Percentiles rank a stretch among this genome's conserved stretches.
phyloP scores from a whole-genome alignment of 352 stramenopile genomes.

The Nothophytophthora sp. region DNA sequence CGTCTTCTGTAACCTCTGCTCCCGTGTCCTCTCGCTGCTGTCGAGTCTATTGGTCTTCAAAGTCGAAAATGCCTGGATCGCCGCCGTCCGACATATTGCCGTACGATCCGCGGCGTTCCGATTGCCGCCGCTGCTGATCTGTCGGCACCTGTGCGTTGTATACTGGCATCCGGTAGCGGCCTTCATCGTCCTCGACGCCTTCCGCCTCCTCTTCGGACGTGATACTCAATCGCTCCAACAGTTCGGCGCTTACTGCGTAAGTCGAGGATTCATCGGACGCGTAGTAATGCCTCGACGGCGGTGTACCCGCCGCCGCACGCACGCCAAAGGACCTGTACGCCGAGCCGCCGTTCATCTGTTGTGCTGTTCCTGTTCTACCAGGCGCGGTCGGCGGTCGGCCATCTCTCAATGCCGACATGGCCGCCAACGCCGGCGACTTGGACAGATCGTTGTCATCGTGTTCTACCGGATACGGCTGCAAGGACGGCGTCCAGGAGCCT shows the following conservation, averaged over 20 bases:
- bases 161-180: conserved; percentile 25
- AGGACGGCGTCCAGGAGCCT: conserved; percentile 41
- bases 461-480: conserved; percentile 20
- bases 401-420: conserved; percentile 64
- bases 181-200: conserved; percentile 16
- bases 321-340: conserved; percentile 25
- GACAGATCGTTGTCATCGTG: conserved; percentile 72
- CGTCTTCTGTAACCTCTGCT: conserved; percentile 11
- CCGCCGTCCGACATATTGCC: conserved; percentile 43
- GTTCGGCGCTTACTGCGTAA: conserved; percentile 32
- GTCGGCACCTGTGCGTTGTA: conserved; percentile 18
- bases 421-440: conserved; percentile 62
- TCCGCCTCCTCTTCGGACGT: conserved; percentile 36
- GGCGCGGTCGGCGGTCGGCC: conserved; percentile 17
- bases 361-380: conserved; percentile 15
- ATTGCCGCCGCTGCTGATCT: conserved; percentile 25
- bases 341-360: conserved; percentile 14
- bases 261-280: conserved; percentile 31
- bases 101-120: conserved; percentile 56
- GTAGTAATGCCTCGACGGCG: conserved; percentile 28
- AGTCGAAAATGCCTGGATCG: conserved; percentile 75
- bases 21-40: conserved; percentile 24
- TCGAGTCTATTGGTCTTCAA: conserved; percentile 66
- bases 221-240: conserved; percentile 36
- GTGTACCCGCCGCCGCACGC: conserved; percentile 10